Evolutionary conservation across 1,284 basidiomycete genomes (phyloP).

Genomic region (Cryptococcus sp.): DNA sequence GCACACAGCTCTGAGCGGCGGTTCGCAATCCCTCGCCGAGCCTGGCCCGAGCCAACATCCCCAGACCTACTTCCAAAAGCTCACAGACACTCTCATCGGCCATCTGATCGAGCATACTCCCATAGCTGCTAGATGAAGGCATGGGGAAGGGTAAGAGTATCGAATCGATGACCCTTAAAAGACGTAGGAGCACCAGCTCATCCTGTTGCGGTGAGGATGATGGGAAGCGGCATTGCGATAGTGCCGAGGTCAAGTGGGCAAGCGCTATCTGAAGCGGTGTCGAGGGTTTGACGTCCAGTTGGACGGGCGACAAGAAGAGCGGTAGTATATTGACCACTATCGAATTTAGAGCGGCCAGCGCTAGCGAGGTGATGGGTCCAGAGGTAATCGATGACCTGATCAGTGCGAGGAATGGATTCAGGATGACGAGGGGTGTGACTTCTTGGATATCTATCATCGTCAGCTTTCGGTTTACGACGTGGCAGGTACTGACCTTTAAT

Average conservation of each 20-base stretch:
- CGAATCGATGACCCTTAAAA: constrained; percentile 85
- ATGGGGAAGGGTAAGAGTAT: constrained; percentile 57
- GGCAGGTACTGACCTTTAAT: constrained; percentile 60
- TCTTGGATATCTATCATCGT: constrained; percentile 56
- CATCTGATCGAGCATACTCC: constrained; percentile 51
- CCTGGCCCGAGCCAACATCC: constrained; percentile 94
- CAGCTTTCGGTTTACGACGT: constrained; percentile 6
- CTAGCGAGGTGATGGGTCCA: constrained; percentile 86
- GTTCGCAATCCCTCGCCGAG: constrained; percentile 68
- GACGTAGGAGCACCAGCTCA: constrained; percentile 88
- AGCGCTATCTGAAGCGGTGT: constrained; percentile 56
- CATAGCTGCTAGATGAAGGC: constrained; percentile 14
- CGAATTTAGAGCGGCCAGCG: constrained; percentile 79
- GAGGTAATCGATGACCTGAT: constrained; percentile 89
- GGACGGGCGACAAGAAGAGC: constrained; percentile 35
- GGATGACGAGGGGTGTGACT: constrained; percentile 56
- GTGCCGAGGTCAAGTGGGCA: constrained; percentile 77
- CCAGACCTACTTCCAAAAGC: constrained; percentile 95
- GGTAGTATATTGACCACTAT: constrained; percentile 73
- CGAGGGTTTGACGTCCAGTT: constrained; percentile 20
- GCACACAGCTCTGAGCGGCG: constrained; percentile 93
- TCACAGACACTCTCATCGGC: constrained; percentile 96
- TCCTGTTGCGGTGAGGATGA: constrained; percentile 92
- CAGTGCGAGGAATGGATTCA: constrained; percentile 88
- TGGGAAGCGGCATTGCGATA: constrained; percentile 97